A percentile compares a stretch with the other conserved stretches of the same genome.
These are phyloP conservation scores for Tylopilus rubrobrunneus DNA, from an alignment of 768 basidiomycete species.

Conservation along the genomic window DNA sequence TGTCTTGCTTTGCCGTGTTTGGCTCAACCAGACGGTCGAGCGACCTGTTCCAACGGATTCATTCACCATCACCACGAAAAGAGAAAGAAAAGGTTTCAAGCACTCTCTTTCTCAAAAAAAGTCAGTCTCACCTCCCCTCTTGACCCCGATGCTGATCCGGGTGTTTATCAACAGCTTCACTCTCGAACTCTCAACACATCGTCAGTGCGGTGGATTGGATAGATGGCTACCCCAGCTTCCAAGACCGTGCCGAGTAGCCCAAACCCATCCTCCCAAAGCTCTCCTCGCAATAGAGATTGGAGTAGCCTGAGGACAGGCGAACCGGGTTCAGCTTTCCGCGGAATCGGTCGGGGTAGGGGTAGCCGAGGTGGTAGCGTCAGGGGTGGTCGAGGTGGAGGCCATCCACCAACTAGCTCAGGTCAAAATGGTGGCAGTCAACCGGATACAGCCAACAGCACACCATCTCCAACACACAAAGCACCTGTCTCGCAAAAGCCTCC, in stretches of 20 bases:
- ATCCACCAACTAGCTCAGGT: constrained; percentile 20
- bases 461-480: constrained; percentile 18
- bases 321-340: constrained; percentile 45
- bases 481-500: constrained; percentile 16
- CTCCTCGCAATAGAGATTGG: constrained; percentile 42
- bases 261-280: constrained; percentile 25
- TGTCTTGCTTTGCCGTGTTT: too few species aligned
- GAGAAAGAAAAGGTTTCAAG: too few species aligned
- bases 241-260: constrained; percentile 25
- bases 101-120: background rate
- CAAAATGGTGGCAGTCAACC: constrained; percentile 23
- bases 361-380: constrained; percentile 30
- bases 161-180: constrained; percentile 4
- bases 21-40: too few species aligned
- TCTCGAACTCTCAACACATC: constrained; percentile 2
- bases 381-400: constrained; percentile 27
- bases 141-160: constrained; percentile 11
- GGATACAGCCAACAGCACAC: constrained; percentile 17
- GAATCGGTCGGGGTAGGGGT: constrained; percentile 36
- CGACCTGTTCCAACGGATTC: too few species aligned
- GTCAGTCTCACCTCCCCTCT: constrained; percentile 6
- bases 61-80: too few species aligned
- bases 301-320: constrained; percentile 37
- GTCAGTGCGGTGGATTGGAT: background rate
- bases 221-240: constrained; percentile 44